phyloP scores from a whole-genome alignment of 768 basidiomycete species.

The Boletales sp. region DNA sequence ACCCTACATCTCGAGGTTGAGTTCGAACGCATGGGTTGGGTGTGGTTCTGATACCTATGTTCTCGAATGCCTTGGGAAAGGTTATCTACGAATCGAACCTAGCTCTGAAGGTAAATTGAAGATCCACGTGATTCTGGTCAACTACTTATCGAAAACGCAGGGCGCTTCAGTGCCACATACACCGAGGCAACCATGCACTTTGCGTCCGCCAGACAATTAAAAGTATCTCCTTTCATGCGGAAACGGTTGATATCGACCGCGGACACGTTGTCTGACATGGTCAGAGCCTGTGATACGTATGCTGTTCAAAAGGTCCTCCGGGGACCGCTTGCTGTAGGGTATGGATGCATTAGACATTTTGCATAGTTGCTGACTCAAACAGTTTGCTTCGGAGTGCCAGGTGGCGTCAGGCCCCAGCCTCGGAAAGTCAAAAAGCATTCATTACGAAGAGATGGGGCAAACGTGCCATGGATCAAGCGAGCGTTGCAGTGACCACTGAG shows the following conservation, averaged over 20 bases:
- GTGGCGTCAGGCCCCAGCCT: slow-evolving; percentile 64
- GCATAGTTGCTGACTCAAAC: slow-evolving; percentile 2
- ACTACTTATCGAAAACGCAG: slow-evolving; percentile 15
- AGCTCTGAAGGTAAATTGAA: slow-evolving; percentile 31
- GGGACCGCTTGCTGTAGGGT: slow-evolving; percentile 51
- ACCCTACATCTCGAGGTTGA: slow-evolving; percentile 53
- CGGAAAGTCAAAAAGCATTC: slow-evolving; percentile 55
- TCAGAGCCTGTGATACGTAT: slow-evolving; percentile 71
- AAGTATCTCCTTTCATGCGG: slow-evolving; percentile 51
- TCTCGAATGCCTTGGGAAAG: slow-evolving; percentile 69
- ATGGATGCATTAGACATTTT: slow-evolving; percentile 8
- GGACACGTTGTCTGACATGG: slow-evolving; percentile 50
- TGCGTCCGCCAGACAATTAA: slow-evolving; percentile 40
- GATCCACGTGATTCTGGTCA: neutral
- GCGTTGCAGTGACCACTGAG: slow-evolving; percentile 28
- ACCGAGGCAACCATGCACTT: slow-evolving; percentile 49
- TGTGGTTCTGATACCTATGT: slow-evolving; percentile 71
- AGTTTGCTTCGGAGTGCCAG: slow-evolving; percentile 61
- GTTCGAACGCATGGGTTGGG: slow-evolving; percentile 71
- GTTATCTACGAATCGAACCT: slow-evolving; percentile 62
- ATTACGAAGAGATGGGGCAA: slow-evolving; percentile 50
- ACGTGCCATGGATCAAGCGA: slow-evolving; percentile 20
- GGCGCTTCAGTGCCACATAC: slow-evolving; percentile 48
- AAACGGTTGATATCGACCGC: slow-evolving; percentile 54
- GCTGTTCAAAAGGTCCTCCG: slow-evolving; percentile 51